Evolutionary conservation across 345 rosid species (phyloP).

Genomic region (Populus tremula): DNA sequence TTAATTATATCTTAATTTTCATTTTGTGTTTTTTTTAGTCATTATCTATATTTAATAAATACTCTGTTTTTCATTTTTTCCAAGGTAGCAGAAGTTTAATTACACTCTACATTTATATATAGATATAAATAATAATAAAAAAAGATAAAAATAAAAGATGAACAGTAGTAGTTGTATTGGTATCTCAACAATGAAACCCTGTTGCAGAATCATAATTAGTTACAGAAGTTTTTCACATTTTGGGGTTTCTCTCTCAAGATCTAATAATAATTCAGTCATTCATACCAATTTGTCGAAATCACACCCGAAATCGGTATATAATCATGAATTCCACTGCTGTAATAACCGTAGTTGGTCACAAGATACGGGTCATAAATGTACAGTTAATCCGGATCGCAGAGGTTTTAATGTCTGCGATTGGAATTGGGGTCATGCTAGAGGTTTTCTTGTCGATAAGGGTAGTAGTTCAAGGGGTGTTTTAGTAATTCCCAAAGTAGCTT

Average conservation of each 20-base stretch:
- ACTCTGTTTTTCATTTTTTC: background rate
- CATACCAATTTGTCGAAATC: constrained; percentile 57
- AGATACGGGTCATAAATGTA: constrained; percentile 30
- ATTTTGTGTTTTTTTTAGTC: background rate
- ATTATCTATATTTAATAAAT: background rate
- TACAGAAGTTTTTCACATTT: constrained; percentile 51
- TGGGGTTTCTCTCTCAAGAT: constrained; percentile 43
- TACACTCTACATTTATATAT: background rate
- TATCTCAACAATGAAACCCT: constrained; percentile 72
- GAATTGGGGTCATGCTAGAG: constrained; percentile 40
- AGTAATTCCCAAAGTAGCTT: constrained; percentile 64
- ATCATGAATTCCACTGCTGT: constrained; percentile 25
- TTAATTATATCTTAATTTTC: background rate
- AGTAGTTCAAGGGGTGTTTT: constrained; percentile 61
- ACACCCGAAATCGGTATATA: constrained; percentile 31
- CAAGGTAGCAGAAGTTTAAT: background rate
- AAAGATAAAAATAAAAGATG: constrained; percentile 28
- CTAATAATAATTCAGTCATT: constrained; percentile 13
- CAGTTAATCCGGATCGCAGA: constrained; percentile 39
- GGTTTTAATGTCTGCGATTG: constrained; percentile 60
- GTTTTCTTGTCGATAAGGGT: constrained; percentile 26
- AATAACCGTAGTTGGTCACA: constrained; percentile 21
- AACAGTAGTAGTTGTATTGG: constrained; percentile 54
- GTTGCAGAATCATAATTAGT: constrained; percentile 62
- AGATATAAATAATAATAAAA: background rate